Conservation (phyloP, 1,284 basidiomycete species). For the Peniophora sp. region DNA sequence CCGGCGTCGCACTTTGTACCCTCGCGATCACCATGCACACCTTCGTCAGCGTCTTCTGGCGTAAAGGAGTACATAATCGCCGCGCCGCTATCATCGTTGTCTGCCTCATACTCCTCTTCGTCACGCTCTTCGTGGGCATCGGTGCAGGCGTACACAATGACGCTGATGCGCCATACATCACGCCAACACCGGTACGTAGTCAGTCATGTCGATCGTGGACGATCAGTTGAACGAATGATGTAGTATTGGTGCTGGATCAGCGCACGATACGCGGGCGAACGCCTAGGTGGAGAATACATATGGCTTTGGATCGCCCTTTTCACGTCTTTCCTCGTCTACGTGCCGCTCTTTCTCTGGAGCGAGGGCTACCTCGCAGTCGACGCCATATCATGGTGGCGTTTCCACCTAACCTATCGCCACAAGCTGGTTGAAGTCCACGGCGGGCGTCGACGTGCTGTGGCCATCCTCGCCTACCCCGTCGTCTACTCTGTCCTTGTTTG, state of each 20-base stretch:
- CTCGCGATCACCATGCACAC: conserved; percentile 19
- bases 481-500: conserved; percentile 16
- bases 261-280: conserved; percentile 24
- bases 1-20: conserved; percentile 28
- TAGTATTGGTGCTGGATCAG: conserved; percentile 45
- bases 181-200: conserved; percentile 11
- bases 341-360: conserved; percentile 31
- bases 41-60: conserved; percentile 15
- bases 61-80: conserved; percentile 8
- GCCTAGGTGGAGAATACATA: conserved; percentile 40
- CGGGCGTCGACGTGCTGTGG: conserved; percentile 24
- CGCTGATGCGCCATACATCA: conserved; percentile 11
- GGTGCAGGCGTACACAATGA: conserved; percentile 11
- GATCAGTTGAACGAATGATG: background rate
- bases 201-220: background rate
- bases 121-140: conserved; percentile 14
- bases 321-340: conserved; percentile 31
- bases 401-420: conserved; percentile 1
- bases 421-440: background rate
- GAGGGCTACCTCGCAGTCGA: conserved; percentile 17
- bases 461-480: conserved; percentile 43
- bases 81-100: conserved; percentile 13
- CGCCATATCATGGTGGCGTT: conserved; percentile 9
- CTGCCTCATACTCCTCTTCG: conserved; percentile 10
- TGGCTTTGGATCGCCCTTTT: conserved; percentile 41